Conservation (phyloP, 257 asterid genomes). For the Capsicum baccatum region DNA sequence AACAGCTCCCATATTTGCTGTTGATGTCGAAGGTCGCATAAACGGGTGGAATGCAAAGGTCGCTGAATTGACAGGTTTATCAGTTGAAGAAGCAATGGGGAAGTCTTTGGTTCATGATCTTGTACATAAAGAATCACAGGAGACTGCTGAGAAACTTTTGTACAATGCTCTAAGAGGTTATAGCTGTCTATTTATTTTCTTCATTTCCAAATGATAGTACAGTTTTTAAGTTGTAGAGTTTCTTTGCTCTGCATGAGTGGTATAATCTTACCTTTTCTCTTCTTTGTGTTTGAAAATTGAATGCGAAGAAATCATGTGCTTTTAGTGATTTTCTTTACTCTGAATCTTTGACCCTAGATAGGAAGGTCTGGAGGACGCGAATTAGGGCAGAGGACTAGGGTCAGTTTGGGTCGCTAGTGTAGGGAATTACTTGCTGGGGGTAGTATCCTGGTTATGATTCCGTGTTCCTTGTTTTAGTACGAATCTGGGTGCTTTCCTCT, state of each 20-base stretch:
- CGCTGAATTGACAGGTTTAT: constrained; percentile 59
- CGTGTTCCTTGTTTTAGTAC: too few species aligned
- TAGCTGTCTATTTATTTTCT: constrained; percentile 27
- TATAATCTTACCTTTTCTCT: constrained; percentile 1
- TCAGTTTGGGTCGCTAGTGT: too few species aligned
- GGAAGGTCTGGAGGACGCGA: too few species aligned
- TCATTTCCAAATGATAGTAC: constrained; percentile 6
- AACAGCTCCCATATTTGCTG: constrained; percentile 76
- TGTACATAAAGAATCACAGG: constrained; percentile 67
- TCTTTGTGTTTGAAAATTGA: background rate
- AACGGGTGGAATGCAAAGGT: constrained; percentile 74
- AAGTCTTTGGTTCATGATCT: constrained; percentile 70
- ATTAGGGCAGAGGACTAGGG: too few species aligned
- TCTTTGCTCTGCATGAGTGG: constrained; percentile 13
- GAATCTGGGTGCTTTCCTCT: too few species aligned
- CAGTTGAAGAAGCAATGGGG: constrained; percentile 63
- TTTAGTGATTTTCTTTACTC: background rate
- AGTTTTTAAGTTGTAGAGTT: background rate
- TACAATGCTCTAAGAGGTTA: constrained; percentile 70
- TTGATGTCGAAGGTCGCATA: constrained; percentile 54
- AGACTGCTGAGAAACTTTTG: constrained; percentile 61
- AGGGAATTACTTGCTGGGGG: too few species aligned
- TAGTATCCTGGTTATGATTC: too few species aligned
- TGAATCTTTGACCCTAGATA: background rate
- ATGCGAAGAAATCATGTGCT: background rate